A percentile compares a stretch with the other conserved stretches of the same genome.
These are phyloP conservation scores for Thermomucor indicae-seudaticae DNA, from an alignment of 371 early-diverging fungal species.

Conservation along the genomic window DNA sequence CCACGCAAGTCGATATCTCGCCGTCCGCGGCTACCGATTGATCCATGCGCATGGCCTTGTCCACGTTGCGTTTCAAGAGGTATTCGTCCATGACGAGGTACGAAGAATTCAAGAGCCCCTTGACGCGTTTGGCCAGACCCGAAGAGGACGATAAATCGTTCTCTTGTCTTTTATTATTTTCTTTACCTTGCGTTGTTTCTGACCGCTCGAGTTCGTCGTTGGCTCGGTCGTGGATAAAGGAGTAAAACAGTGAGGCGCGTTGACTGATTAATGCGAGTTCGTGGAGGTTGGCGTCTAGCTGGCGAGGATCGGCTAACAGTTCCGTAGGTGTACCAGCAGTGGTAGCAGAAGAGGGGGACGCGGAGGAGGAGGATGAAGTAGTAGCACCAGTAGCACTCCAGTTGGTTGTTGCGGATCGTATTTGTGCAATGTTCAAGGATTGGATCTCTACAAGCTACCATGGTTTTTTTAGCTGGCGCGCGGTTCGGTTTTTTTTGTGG, in stretches of 20 bases:
- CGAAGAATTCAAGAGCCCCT: constrained; percentile 64
- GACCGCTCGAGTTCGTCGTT: constrained; percentile 40
- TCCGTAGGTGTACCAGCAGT: too few relatives aligned
- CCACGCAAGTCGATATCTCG: constrained; percentile 79
- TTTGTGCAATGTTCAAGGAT: constrained; percentile 25
- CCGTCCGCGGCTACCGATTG: constrained; percentile 45
- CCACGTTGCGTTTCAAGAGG: constrained; percentile 66
- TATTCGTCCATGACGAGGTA: constrained; percentile 74
- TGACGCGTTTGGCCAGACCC: constrained; percentile 57
- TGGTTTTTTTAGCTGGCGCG: background rate
- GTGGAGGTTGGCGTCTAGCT: constrained; percentile 65
- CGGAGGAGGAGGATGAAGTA: too few relatives aligned
- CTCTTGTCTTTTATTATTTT: constrained; percentile 41
- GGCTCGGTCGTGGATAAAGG: constrained; percentile 68
- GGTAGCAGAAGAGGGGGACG: too few relatives aligned
- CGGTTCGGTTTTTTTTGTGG: too few relatives aligned
- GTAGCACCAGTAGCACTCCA: constrained; percentile 14
- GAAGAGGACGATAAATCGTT: constrained; percentile 48
- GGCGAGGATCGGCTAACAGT: constrained; percentile 65
- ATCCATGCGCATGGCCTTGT: constrained; percentile 65
- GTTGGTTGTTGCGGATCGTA: constrained; percentile 21
- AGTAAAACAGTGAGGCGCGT: constrained; percentile 68
- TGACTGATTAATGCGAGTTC: constrained; percentile 83
- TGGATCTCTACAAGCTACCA: constrained; percentile 40
- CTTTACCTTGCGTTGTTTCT: constrained; percentile 35